Evolutionary conservation across 2,329 filamentous ascomycete species (phyloP), one percentile per base, ranked within the genome.

Genomic region (Coniochaeta pulveracea): DNA sequence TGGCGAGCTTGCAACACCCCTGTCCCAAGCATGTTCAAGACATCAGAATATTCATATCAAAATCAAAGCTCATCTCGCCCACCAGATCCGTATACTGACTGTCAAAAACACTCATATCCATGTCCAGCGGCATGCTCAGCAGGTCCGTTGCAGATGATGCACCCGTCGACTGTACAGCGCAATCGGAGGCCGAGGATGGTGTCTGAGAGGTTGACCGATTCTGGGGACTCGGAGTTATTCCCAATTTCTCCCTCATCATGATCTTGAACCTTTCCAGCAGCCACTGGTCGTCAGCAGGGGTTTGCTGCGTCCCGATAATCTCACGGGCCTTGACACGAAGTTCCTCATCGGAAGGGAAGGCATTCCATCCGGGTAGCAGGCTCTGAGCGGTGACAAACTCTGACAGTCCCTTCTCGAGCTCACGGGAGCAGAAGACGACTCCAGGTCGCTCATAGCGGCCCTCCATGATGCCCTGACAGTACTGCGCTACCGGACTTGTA

Each of bases 341-440:
- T 16, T 53, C 54, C 3, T 58, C 58, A 43, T 76, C 69, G 2
- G 46, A 48, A 0, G 72, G 72, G 38, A 71, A 58, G 5, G 42
- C 45, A 3, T 58, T 60, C 1, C 48, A 53, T 4, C 47, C 48
- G 5, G 18, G n/a, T 8, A 23, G 46, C 9, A 50, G 42, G 6
- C 66, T 43, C 38, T 63, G 52, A 3, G 50, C 45, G 19, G 57
- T 52, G 5, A 72, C 66, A 40, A 64, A 72, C 12, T 60, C 57
- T 9, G 57, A 47, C 10, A 78, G 53, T 3, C 65, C 69, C n/a
- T 48, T 54, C 48, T 77, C 73, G 15, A 78, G 58, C 44, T 76
- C 69, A 6, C 68, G 57, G 12, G 66, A 72, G 49, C 69, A 75
- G 47, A 78, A 77, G 0, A 76, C 58, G 7, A 50, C 50, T 0